phyloP scores from a whole-genome alignment of 371 early-diverging fungal species.

The Mucor plumbeus region DNA sequence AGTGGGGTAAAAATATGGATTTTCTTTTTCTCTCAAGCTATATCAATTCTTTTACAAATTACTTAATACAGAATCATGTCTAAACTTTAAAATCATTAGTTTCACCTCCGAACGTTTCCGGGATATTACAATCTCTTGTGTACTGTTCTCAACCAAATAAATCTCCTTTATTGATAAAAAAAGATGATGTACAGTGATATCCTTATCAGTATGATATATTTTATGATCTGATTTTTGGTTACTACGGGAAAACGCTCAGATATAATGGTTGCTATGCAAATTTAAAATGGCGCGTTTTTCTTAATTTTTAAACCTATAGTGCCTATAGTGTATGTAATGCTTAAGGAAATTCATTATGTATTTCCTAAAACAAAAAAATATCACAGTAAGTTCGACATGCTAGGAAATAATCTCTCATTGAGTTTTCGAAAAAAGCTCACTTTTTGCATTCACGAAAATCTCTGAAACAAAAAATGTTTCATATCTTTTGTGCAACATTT shows the following conservation, averaged over 20 bases:
- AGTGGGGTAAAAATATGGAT: not conserved
- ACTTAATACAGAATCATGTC: not conserved
- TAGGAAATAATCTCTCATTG: not conserved
- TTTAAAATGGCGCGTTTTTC: not conserved
- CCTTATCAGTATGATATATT: not conserved
- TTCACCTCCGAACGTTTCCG: slow-evolving; percentile 10
- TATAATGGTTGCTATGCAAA: not conserved
- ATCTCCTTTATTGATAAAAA: not conserved
- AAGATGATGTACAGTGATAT: not conserved
- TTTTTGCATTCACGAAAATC: too few species aligned
- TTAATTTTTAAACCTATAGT: not conserved
- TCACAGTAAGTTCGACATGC: not conserved
- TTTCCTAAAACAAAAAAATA: not conserved
- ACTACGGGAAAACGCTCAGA: not conserved
- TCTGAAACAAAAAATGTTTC: too few species aligned
- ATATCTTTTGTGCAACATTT: too few species aligned
- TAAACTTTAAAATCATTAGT: not conserved
- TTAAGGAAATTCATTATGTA: not conserved
- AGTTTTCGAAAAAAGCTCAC: too few species aligned
- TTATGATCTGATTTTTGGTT: not conserved
- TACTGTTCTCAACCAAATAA: not conserved
- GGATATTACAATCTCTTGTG: not conserved
- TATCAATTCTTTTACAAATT: not conserved
- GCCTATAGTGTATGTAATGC: not conserved
- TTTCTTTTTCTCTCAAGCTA: too few species aligned